Base-by-base conservation (phyloP, 2,329 filamentous ascomycete genomes). In the Macrophomina tecta region DNA sequence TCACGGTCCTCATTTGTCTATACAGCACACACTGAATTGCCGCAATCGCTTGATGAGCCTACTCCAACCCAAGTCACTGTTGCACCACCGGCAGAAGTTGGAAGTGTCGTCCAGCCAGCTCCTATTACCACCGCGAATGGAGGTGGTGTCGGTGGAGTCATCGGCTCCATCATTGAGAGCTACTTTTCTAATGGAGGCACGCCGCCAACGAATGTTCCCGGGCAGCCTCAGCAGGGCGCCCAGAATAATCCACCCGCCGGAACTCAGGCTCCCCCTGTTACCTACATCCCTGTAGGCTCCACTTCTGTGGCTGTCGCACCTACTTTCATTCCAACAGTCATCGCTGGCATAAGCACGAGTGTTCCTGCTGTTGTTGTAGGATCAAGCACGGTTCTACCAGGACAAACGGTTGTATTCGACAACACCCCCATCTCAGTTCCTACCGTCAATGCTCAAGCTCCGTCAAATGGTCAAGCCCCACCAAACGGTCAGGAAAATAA, bases 351-450 rank as follows among this genome's bases (percentile, higher is more conserved):
- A 38, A 63, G 60, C 46, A 63, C 60, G 2, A 63, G 8, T n/a
- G 23, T 63, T 11, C 60, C 60, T 6, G 60, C 60, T n/a, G 60
- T 63, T 5, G 32, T 63, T 12, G 45, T 63, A 5, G 60, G 60
- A 16, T 51, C 45, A 12, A 38, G 5, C 5, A 63, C 48, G 30
- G 32, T 63, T 7, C 38, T 46, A 9, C 32, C 60, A 4, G 60
- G 60, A 4, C 60, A 63, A 16, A 52, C 60, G 5, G 11, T 51
- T 11, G 48, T 52, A 5, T 9, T 52, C 11, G 60, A 51, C 36
- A 63, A 63, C 36, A 63, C 60, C 18, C 60, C 60, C 4, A 52
- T 63, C 12, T 49, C 60, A 12, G 45, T 63, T 2, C 60, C 60
- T 16, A 52, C 60, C 46, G 46, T 32, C 48, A 30, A n/a, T 16